Evolutionary conservation across 2,329 filamentous ascomycete species (phyloP).

Genomic region (Metarhizium brunneum): DNA sequence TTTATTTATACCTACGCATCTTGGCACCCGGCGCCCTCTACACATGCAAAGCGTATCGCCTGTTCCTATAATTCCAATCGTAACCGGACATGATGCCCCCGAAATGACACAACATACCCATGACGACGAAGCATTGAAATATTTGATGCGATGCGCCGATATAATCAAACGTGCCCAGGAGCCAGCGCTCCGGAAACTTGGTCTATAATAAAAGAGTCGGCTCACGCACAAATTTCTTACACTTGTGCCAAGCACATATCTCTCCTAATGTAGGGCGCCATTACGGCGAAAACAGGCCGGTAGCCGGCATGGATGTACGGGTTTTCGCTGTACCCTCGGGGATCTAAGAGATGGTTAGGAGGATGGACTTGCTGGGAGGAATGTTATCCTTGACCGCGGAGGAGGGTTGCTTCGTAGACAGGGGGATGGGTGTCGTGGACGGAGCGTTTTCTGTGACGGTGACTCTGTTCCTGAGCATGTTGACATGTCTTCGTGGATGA

Average conservation of each 20-base stretch:
- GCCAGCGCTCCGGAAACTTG: slow-evolving; percentile 31
- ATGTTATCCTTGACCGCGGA: background rate
- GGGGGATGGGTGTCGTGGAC: background rate
- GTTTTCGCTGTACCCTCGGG: slow-evolving; percentile 33
- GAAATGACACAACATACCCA: slow-evolving; percentile 18
- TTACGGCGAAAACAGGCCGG: slow-evolving; percentile 29
- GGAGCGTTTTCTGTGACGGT: background rate
- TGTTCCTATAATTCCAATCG: slow-evolving; percentile 12
- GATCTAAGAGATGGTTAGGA: slow-evolving; percentile 10
- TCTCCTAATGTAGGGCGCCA: slow-evolving; percentile 26
- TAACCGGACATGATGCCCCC: slow-evolving; percentile 8
- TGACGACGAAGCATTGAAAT: slow-evolving; percentile 34
- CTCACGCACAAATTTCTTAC: background rate
- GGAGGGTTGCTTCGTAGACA: background rate
- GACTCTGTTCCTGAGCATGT: background rate
- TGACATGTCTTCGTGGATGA: background rate
- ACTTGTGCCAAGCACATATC: too few relatives aligned
- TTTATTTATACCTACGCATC: background rate
- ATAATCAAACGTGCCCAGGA: slow-evolving; percentile 34
- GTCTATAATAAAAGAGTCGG: slow-evolving; percentile 16
- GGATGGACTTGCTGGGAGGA: background rate
- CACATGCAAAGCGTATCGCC: background rate
- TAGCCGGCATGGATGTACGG: slow-evolving; percentile 31
- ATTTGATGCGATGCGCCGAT: slow-evolving; percentile 36
- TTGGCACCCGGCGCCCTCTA: background rate